phyloP scores from a whole-genome alignment of 2,329 filamentous ascomycete genomes.

The Talaromyces amestolkiae region DNA sequence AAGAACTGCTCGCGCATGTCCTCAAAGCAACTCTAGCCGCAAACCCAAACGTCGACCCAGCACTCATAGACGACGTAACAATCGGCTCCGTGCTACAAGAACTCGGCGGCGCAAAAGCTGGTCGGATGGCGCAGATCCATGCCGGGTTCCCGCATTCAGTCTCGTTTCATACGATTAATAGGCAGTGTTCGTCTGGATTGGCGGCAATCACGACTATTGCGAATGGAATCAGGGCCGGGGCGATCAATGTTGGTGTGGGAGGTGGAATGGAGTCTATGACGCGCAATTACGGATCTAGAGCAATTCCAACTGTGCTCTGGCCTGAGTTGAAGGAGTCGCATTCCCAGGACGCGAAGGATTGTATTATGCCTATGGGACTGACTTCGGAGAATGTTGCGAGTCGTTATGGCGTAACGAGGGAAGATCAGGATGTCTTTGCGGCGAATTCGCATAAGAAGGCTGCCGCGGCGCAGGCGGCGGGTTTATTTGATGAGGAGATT shows the following conservation, averaged over 20 bases:
- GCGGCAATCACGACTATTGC: constrained; percentile 73
- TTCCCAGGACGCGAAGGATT: constrained; percentile 72
- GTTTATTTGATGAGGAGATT: constrained; percentile 74
- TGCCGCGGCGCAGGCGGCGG: constrained; percentile 64
- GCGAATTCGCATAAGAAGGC: constrained; percentile 72
- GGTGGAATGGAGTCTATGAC: constrained; percentile 98
- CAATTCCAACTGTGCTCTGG: constrained; percentile 83
- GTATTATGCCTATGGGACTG: constrained; percentile 90
- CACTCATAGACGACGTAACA: constrained; percentile 72
- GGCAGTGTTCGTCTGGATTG: constrained; percentile 77
- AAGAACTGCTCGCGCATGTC: constrained; percentile 71
- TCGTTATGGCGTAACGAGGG: constrained; percentile 69
- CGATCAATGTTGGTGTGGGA: constrained; percentile 71
- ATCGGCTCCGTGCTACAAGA: constrained; percentile 89
- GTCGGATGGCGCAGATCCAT: constrained; percentile 86
- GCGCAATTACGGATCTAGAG: constrained; percentile 76
- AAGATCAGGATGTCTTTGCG: constrained; percentile 81
- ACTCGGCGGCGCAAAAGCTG: constrained; percentile 85
- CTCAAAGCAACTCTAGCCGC: constrained; percentile 67
- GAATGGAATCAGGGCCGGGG: constrained; percentile 70
- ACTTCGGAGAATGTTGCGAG: constrained; percentile 85
- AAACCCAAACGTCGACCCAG: constrained; percentile 69
- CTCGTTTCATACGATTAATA: constrained; percentile 81
- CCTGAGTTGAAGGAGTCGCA: constrained; percentile 64
- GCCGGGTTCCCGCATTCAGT: constrained; percentile 71